A percentile compares a stretch with the other conserved stretches of the same genome.
These are phyloP conservation scores for Sclerotinia minor DNA, from an alignment of 2,329 filamentous ascomycete species.

Conservation along the genomic window DNA sequence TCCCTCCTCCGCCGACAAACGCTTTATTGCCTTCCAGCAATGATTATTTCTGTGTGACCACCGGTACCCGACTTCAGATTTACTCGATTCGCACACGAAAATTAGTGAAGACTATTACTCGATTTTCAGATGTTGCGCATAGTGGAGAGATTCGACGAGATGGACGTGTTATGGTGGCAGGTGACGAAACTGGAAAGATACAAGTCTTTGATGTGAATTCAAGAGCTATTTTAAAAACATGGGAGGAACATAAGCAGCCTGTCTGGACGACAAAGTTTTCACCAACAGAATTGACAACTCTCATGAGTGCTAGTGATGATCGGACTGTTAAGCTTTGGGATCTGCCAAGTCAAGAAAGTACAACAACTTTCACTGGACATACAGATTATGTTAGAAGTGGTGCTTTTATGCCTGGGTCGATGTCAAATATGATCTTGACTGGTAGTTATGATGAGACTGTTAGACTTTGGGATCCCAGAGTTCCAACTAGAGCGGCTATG, in stretches of 20 bases:
- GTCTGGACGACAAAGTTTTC: slow-evolving; percentile 92
- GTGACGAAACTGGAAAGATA: slow-evolving; percentile 86
- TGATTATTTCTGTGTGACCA: slow-evolving; percentile 89
- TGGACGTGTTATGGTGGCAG: slow-evolving; percentile 84
- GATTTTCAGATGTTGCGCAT: slow-evolving; percentile 89
- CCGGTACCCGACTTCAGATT: slow-evolving; percentile 87
- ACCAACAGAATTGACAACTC: slow-evolving; percentile 78
- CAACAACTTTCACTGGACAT: slow-evolving; percentile 80
- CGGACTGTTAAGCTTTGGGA: slow-evolving; percentile 93
- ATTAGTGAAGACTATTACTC: slow-evolving; percentile 87
- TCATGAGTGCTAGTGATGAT: slow-evolving; percentile 92
- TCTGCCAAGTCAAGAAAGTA: slow-evolving; percentile 74
- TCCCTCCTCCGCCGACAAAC: slow-evolving; percentile 53
- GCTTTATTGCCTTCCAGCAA: slow-evolving; percentile 49
- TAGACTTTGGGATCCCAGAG: slow-evolving; percentile 86
- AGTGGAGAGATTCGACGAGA: slow-evolving; percentile 86
- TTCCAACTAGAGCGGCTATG: slow-evolving; percentile 72
- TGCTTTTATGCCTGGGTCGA: slow-evolving; percentile 74
- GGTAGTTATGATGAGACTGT: slow-evolving; percentile 96
- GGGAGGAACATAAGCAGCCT: slow-evolving; percentile 90
- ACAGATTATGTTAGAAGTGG: slow-evolving; percentile 89
- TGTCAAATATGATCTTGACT: slow-evolving; percentile 74
- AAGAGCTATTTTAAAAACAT: slow-evolving; percentile 90
- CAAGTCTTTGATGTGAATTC: slow-evolving; percentile 94
- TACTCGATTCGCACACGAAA: slow-evolving; percentile 92